phyloP scores from a whole-genome alignment of 176 grass and related monocot species.

The sorghum (Sorghum bicolor) region DNA sequence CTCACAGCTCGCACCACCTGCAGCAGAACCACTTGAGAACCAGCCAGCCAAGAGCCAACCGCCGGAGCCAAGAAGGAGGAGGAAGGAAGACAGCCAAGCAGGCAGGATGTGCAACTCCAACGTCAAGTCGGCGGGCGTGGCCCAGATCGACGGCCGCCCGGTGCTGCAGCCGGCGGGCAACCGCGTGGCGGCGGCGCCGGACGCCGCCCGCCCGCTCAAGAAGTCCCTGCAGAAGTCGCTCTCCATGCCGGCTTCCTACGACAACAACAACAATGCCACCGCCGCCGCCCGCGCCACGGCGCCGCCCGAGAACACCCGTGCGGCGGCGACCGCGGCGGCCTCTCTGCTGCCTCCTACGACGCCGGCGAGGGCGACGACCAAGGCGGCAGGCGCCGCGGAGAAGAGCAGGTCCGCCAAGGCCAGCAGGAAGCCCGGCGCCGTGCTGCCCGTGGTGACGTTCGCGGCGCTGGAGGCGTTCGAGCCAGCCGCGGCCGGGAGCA shows the following conservation, averaged over 20 bases:
- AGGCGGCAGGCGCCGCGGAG: not conserved
- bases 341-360: conserved; percentile 29
- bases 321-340: not conserved
- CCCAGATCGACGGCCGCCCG: conserved; percentile 72
- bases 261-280: not conserved
- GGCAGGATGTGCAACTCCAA: conserved; percentile 85
- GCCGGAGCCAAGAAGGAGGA: not conserved
- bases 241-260: conserved; percentile 53
- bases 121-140: conserved; percentile 59
- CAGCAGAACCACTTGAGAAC: not conserved
- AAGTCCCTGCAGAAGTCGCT: conserved; percentile 75
- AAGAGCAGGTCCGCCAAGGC: conserved; percentile 36
- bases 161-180: conserved; percentile 89
- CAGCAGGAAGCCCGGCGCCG: conserved; percentile 29
- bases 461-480: conserved; percentile 45
- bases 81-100: not conserved
- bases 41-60: not conserved
- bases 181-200: conserved; percentile 48
- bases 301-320: not conserved
- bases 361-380: conserved; percentile 16
- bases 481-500: conserved; percentile 57
- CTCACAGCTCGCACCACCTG: conserved; percentile 37
- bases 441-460: conserved; percentile 31
- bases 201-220: conserved; percentile 53
- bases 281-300: not conserved